Percentiles rank a stretch among this genome's conserved stretches.
Conservation (phyloP, 257 asterid species). For the Sherardia arvensis region DNA sequence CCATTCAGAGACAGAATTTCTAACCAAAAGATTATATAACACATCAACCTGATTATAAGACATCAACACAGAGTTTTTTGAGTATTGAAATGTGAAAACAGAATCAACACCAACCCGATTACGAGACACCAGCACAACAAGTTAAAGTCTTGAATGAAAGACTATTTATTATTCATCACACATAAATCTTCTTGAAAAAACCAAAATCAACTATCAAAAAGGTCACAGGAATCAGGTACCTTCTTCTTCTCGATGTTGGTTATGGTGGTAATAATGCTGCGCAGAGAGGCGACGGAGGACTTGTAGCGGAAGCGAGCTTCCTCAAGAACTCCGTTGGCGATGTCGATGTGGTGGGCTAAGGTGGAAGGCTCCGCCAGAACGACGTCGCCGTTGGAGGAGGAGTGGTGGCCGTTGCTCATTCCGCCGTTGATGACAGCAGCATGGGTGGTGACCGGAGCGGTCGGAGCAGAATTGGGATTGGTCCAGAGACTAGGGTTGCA, state of each 20-base stretch:
- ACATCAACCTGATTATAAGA: too few relatives aligned
- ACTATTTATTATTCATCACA: too few relatives aligned
- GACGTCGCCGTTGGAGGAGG: slow-evolving; percentile 43
- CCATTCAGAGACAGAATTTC: too few relatives aligned
- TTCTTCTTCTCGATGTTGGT: slow-evolving; percentile 52
- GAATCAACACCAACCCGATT: neutral
- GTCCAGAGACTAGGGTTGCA: slow-evolving; percentile 86
- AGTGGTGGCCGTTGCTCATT: slow-evolving; percentile 25
- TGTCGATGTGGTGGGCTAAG: slow-evolving; percentile 40
- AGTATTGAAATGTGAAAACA: too few relatives aligned
- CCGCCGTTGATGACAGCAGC: slow-evolving; percentile 9
- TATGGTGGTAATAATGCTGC: slow-evolving; percentile 56
- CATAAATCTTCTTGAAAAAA: too few relatives aligned
- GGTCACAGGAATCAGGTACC: slow-evolving; percentile 26
- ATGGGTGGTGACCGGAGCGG: slow-evolving; percentile 4
- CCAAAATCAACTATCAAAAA: neutral
- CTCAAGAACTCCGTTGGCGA: slow-evolving; percentile 86
- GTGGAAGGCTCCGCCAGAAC: slow-evolving; percentile 49
- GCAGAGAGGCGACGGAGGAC: slow-evolving; percentile 57
- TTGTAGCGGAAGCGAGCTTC: slow-evolving; percentile 73
- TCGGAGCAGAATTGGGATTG: slow-evolving; percentile 6
- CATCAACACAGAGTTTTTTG: too few relatives aligned
- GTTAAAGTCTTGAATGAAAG: too few relatives aligned
- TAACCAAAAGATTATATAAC: too few relatives aligned
- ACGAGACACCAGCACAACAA: neutral